Percentiles rank a stretch among this genome's conserved stretches.
Evolutionary conservation across 192 early-diverging fungal species (phyloP).

Genomic region (Backusella parvicylindrica): DNA sequence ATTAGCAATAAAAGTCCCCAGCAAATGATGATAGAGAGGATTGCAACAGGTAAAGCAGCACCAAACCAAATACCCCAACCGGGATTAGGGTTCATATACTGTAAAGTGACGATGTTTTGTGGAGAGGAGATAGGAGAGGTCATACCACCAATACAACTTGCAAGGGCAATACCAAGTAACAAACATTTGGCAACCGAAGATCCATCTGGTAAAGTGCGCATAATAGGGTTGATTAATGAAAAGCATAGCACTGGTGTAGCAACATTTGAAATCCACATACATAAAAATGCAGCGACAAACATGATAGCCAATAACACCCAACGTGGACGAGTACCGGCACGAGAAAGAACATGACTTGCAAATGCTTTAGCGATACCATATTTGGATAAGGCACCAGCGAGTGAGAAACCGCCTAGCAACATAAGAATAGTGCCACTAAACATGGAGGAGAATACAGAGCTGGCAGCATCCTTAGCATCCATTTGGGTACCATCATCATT

Average conservation of each 20-base stretch:
- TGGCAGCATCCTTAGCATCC: constrained; percentile 59
- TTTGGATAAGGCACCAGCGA: constrained; percentile 72
- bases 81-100: constrained; percentile 65
- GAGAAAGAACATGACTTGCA: constrained; percentile 61
- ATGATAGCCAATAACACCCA: constrained; percentile 72
- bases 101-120: constrained; percentile 76
- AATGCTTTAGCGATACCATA: constrained; percentile 71
- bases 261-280: constrained; percentile 84
- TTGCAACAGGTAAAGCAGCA: constrained; percentile 60
- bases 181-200: constrained; percentile 61
- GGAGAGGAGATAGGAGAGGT: constrained; percentile 76
- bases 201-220: constrained; percentile 61
- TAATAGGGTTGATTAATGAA: constrained; percentile 67
- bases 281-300: constrained; percentile 69
- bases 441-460: constrained; percentile 69
- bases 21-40: constrained; percentile 58
- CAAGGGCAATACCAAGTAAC: constrained; percentile 76
- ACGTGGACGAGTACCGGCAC: constrained; percentile 66
- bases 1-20: constrained; percentile 64
- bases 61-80: constrained; percentile 75
- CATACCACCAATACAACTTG: constrained; percentile 75
- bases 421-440: constrained; percentile 78
- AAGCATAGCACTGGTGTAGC: constrained; percentile 81
- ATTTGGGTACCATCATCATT: constrained; percentile 32
- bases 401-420: constrained; percentile 69